Conservation (phyloP, 2,329 filamentous ascomycete species). For the Rhexocercosporidium sp. region DNA sequence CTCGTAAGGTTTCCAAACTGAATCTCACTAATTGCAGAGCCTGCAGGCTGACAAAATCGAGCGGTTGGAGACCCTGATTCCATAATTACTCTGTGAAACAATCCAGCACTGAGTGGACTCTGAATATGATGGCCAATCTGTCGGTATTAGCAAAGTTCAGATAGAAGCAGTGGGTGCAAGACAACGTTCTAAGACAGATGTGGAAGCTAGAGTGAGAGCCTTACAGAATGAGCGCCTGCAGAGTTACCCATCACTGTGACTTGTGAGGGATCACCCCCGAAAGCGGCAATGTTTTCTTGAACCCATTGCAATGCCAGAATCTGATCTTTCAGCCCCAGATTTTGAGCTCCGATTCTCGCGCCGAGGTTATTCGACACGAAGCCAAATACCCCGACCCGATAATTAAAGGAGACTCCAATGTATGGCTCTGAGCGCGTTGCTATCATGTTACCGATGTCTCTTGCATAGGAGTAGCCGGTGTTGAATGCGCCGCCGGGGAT, state of each 20-base stretch:
- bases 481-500: slow-evolving; percentile 49
- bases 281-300: slow-evolving; percentile 48
- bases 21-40: background rate
- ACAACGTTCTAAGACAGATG: background rate
- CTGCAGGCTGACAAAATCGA: background rate
- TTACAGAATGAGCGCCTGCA: slow-evolving; percentile 25
- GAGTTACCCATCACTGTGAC: slow-evolving; percentile 52
- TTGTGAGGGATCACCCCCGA: slow-evolving; percentile 50
- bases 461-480: slow-evolving; percentile 43
- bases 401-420: slow-evolving; percentile 52
- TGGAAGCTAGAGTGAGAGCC: background rate
- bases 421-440: slow-evolving; percentile 49
- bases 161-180: background rate
- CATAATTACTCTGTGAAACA: background rate
- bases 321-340: slow-evolving; percentile 55
- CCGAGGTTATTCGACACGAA: slow-evolving; percentile 49
- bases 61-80: background rate
- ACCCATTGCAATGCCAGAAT: slow-evolving; percentile 56
- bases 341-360: slow-evolving; percentile 40
- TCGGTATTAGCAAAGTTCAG: background rate
- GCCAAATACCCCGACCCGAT: slow-evolving; percentile 54
- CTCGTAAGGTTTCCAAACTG: background rate
- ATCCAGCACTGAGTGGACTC: background rate
- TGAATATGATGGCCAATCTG: background rate
- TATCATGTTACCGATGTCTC: slow-evolving; percentile 48